Base-by-base conservation (phyloP, 2,329 filamentous ascomycete species). In the Monilinia aucupariae region DNA sequence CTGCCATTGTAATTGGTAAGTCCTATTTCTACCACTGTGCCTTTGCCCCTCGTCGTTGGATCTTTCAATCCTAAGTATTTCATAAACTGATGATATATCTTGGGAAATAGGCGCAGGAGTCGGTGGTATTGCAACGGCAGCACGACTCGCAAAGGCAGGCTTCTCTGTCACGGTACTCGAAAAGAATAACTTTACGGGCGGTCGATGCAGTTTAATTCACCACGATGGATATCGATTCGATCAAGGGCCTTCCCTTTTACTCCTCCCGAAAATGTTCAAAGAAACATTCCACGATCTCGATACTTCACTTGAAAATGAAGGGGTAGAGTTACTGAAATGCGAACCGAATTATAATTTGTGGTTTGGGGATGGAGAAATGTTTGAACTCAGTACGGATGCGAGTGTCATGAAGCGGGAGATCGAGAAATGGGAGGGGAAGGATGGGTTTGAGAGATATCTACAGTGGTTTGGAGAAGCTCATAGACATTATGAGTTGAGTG, bases 331-430 rank as follows among this genome's bases (percentile, higher is more conserved):
- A 4, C 71, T 88, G 30, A 89, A 88, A 76, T 91, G 88, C 74
- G 85, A 89, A 56, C 86, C 87, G 1, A 92, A 91, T 72, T 91
- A 92, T 78, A 83, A 85, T 61, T 80, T 92, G 64, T 89, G 85
- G 80, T 92, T 91, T 72, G 79, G 83, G 17, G 88, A 91, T 72
- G 85, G 84, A 59, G 82, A 83, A 66, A 76, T 74, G 13, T 87
- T 91, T 71, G 79, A 82, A 65, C 77, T 89, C 34, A 85, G 83
- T 5, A 86, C 84, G n/a, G 87, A 91, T 71, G 77, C 88, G 47
- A 79, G 83, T n/a, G 77, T 79, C 54, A 90, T 91, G 87, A 90
- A 90, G 74, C 71, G 75, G 20, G 84, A 90, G 72, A 81, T 92
- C 43, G 87, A 91, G 78, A 81, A 81, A n/a, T 87, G 84, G 76